Conservation (phyloP, 2,329 filamentous ascomycete species). For the Gremmenia infestans region DNA sequence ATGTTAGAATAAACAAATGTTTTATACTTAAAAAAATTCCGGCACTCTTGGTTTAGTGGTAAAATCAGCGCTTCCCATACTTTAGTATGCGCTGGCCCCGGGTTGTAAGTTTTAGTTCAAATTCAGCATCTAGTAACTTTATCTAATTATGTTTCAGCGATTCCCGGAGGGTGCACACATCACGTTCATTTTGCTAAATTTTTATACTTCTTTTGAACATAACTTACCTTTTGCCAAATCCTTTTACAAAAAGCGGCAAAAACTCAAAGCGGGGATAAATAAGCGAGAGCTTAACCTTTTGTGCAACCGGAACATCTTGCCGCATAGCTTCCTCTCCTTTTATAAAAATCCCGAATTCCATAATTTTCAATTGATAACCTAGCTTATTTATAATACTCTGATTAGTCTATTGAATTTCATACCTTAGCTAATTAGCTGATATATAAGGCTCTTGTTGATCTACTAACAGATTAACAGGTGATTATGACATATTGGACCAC, state of each 20-base stretch:
- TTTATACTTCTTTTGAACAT: background rate
- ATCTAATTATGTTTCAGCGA: constrained; percentile 19
- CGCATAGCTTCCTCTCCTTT: too few species aligned
- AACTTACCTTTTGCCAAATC: background rate
- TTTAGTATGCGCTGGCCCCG: constrained; percentile 28
- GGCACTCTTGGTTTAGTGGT: constrained; percentile 31
- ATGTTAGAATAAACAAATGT: too few species aligned
- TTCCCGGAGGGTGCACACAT: constrained; percentile 27
- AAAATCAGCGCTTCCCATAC: constrained; percentile 35
- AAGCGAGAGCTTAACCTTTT: too few species aligned
- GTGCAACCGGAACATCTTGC: too few species aligned
- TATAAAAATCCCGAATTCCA: too few species aligned
- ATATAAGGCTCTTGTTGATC: background rate
- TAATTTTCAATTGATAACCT: too few species aligned
- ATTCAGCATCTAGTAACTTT: background rate
- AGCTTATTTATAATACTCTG: too few species aligned
- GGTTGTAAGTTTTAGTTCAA: constrained; percentile 4
- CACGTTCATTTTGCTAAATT: background rate
- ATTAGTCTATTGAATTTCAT: too few species aligned
- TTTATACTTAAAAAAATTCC: background rate
- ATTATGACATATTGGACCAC: background rate
- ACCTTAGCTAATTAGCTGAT: background rate
- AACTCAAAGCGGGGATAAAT: too few species aligned
- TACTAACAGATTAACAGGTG: background rate
- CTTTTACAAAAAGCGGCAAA: background rate